Evolutionary conservation across 2,329 filamentous ascomycete species (phyloP).

Genomic region (Aureobasidium sp.): DNA sequence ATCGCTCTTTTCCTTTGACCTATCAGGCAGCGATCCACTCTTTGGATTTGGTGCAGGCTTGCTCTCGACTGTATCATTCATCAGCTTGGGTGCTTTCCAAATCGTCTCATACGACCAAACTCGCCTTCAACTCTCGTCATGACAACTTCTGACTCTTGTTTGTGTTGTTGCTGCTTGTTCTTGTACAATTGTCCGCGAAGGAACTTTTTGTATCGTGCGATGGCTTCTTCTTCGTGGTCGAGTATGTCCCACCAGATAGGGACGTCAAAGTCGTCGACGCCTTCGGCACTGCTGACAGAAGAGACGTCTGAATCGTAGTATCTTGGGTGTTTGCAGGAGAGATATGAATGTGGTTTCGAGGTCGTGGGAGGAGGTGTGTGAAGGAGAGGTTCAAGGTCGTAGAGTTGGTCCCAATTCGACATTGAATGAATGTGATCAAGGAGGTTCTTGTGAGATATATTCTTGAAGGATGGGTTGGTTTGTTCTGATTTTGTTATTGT

Average conservation of each 20-base stretch:
- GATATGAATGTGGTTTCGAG: background rate
- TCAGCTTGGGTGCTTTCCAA: background rate
- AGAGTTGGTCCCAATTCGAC: conserved; percentile 2
- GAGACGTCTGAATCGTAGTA: conserved; percentile 10
- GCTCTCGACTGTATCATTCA: background rate
- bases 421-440: background rate
- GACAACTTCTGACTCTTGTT: background rate
- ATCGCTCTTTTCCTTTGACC: background rate
- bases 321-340: background rate
- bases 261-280: background rate
- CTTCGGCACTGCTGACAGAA: background rate
- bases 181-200: background rate
- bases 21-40: background rate
- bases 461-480: background rate
- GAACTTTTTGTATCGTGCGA: conserved; percentile 2
- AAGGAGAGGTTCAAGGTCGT: background rate
- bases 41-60: background rate
- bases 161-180: background rate
- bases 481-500: background rate
- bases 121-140: background rate
- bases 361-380: background rate
- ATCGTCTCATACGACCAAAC: background rate
- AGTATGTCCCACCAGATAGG: conserved; percentile 2
- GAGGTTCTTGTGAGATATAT: background rate
- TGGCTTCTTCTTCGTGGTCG: conserved; percentile 1